phyloP scores from a whole-genome alignment of 1,139 yeast species.

The Diutina pseudorugosa region DNA sequence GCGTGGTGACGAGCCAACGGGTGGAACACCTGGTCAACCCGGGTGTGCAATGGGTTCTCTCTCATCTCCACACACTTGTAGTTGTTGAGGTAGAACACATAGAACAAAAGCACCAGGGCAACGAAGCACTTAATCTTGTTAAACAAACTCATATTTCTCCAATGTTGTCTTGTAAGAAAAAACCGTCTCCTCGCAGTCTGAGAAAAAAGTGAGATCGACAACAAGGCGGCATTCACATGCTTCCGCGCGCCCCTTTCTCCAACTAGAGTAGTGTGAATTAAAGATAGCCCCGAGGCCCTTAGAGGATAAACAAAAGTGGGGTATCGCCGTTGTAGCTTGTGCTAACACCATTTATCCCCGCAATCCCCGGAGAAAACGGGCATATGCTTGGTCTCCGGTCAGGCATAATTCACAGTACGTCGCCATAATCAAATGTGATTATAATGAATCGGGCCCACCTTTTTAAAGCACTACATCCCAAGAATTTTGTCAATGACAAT shows the following conservation, averaged over 20 bases:
- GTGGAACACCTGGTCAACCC: constrained; percentile 4
- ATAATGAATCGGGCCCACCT: too few species aligned
- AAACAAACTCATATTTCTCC: neutral
- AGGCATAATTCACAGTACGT: too few species aligned
- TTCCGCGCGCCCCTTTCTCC: neutral
- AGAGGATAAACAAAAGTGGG: neutral
- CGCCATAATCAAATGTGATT: too few species aligned
- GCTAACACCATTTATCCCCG: too few species aligned
- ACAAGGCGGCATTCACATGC: neutral
- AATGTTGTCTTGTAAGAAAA: neutral
- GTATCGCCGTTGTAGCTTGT: neutral
- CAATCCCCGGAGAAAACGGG: too few species aligned
- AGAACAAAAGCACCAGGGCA: constrained; percentile 4
- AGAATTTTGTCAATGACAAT: too few species aligned
- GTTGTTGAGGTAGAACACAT: constrained; percentile 1
- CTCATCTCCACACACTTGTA: constrained; percentile 3
- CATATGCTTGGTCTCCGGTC: too few species aligned
- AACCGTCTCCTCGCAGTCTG: neutral
- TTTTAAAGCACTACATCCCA: too few species aligned
- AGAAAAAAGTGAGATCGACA: neutral
- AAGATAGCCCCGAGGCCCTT: neutral
- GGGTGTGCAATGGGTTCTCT: constrained; percentile 3
- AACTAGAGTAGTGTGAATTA: neutral
- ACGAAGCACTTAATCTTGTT: neutral
- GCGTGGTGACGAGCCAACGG: constrained; percentile 4